Base-by-base conservation (phyloP, 2,329 filamentous ascomycete genomes). In the Dendryphion nanum region DNA sequence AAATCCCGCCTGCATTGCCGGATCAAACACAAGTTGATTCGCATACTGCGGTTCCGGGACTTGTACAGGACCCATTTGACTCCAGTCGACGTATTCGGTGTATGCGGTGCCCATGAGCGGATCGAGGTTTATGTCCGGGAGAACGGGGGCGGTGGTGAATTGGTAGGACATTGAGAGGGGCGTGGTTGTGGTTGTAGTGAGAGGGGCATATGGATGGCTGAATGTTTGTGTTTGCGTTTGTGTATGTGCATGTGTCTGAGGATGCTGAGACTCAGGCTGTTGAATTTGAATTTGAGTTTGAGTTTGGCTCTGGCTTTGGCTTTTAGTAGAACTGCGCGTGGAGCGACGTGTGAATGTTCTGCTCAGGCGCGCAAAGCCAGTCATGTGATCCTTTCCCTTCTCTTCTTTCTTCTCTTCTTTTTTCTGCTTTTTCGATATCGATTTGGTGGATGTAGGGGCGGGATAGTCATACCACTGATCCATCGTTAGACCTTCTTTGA, bases 401-500 rank as follows among this genome's bases (percentile, higher is more conserved):
- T 33, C 30, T 13, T 36, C 34, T 10, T 36, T 26, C 19, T 50
- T 42, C n/a, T 32, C 29, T 18, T 38, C 37, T 23, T 40, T 26
- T 29, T 37, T 29, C 31, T 37, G 30, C 10, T 34, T 17, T 16
- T 20, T 26, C 23, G 10, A 10, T n/a, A 3, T 26, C 23, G 23
- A 26, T 26, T 26, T n/a, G 10, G 10, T 26, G n/a, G 10, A 8
- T 8, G 10, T 26, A 10, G 23, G 23, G 4, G 38, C 18, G 4
- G 41, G 18, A 20, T 38, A 41, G 6, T 45, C 42, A 10, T 4
- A 43, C 61, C 61, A 65, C 1, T 49, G 28, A 5, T 44, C 42
- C 57, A 65, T 63, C 2, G 52, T 61, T 30, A 45, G 17, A 0
- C 61, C 59, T 3, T 57, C 51, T 19, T 61, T 62, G 48, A 64